Evolutionary conservation across 225 moss, liverwort and hornwort species (phyloP), one percentile per base, ranked within the genome.

Genomic region (Neckera pumila): DNA sequence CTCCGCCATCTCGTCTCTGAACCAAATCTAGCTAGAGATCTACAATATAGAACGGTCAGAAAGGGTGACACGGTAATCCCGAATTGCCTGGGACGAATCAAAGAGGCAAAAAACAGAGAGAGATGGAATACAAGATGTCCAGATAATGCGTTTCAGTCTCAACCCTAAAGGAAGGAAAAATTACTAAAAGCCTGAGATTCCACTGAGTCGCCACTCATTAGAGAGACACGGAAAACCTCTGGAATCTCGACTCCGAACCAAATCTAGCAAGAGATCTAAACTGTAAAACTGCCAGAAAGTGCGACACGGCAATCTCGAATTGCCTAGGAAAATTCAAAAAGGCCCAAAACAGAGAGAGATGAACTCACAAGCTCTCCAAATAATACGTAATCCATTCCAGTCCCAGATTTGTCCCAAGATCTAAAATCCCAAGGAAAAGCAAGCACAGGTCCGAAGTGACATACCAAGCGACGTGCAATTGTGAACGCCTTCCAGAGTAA

Each of bases 401-500:
- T 78, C 67, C 67, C 58, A 43, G 79, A 80, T 80, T 69, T 56
- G 58, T 12, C 42, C 49, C 75, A 56, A 88, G 88, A 88, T 88
- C 86, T 64, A 53, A 30, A 61, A 60, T 58, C 33, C 49, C 36
- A 33, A 43, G 43, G 43, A 43, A 31, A 70, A 83, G 64, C 82
- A 58, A 84, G 38, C 62, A 53, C 49, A 28, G 78, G 18, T 64
- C 21, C 21, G 56, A 42, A 20, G 59, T 13, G n/a, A 81, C 79
- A 13, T 94, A 98, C 98, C 92, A 70, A 97, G 93, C 62, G 96
- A 93, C 45, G 95, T 87, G 90, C 98, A 98, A 83, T 95, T 89
- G 90, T 94, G 95, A 59, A 91, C 95, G 65, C 97, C 97, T 90
- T 98, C 97, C 73, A 98, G 91, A 31, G 93, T 94, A 36, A 97